Evolutionary conservation across 257 asterid genomes (phyloP).

Genomic region (Primulina tabacum): DNA sequence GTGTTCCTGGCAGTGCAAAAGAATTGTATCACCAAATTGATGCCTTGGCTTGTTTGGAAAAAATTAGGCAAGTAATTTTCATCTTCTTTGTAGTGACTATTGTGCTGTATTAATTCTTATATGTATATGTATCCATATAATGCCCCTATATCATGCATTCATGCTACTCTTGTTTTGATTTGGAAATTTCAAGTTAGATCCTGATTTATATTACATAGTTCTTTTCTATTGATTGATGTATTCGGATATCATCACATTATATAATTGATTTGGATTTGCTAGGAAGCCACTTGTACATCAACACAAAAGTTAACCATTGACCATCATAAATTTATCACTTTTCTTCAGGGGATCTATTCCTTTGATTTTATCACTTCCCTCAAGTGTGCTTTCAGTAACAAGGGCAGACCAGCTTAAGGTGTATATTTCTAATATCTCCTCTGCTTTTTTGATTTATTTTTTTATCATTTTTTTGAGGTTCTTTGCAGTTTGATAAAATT

Average conservation of each 20-base stretch:
- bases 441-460: conserved; percentile 19
- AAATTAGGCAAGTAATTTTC: conserved; percentile 50
- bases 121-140: not conserved
- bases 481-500: conserved; percentile 9
- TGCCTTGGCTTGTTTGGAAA: conserved; percentile 75
- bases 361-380: conserved; percentile 78
- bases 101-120: conserved; percentile 7
- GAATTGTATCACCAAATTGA: conserved; percentile 80
- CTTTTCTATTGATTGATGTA: not conserved
- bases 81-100: conserved; percentile 3
- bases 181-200: conserved; percentile 7
- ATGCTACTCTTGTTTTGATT: conserved; percentile 1
- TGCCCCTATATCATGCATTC: conserved; percentile 6
- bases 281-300: not conserved
- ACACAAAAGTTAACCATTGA: not conserved
- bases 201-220: conserved; percentile 7
- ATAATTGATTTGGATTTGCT: not conserved
- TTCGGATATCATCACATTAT: too few relatives aligned
- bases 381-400: conserved; percentile 72
- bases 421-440: conserved; percentile 26
- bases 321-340: not conserved
- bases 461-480: conserved; percentile 4
- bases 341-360: conserved; percentile 72
- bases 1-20: conserved; percentile 74
- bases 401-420: conserved; percentile 87